Base-by-base conservation (phyloP, 306 rosid genomes). In the Datisca glomerata region DNA sequence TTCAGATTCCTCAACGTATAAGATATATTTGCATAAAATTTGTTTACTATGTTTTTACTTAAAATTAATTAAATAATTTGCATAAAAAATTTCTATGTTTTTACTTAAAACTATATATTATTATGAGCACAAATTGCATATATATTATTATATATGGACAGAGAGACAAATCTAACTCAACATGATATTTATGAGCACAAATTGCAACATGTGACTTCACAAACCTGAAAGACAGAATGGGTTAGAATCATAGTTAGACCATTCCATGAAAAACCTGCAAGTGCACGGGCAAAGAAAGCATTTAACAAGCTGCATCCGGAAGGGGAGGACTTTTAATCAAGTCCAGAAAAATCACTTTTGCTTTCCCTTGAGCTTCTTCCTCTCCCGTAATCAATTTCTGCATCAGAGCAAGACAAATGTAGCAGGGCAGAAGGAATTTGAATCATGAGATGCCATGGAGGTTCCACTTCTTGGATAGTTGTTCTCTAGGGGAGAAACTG, bases 311-410 rank as follows among this genome's bases (percentile, higher is more conserved):
- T 25, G 31, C 31, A 71, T 24, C 55, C 55, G 21, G 79, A 54
- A 54, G 60, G 66, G n/a, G n/a, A n/a, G n/a, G n/a, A n/a, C 57
- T 64, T 74, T 64, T 43, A 62, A 60, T 60, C 66, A 57, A 65
- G 77, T 94, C 94, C 76, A 46, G 53, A 53, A 55, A 61, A 70
- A 56, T 60, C 66, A 61, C 70, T 73, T 74, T 71, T 80, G 57
- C 71, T 50, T 63, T 77, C 94, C 48, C 79, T 67, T 46, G 70
- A 62, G 86, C 86, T 80, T 72, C 95, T 79, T 41, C 94, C 86
- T 68, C 95, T 70, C 54, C 98, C 70, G 57, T 91, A 91, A 66
- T 91, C 98, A 53, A 91, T 58, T 74, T 91, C 96, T 7, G 98
- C 98, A 59, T 91, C 98, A 8, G 98, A 91, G 72, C 92, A 70